Percentiles rank a stretch among this genome's conserved stretches.
These are phyloP conservation scores for Avena insularis DNA, from an alignment of 176 grass and related monocot species.

Conservation along the genomic window DNA sequence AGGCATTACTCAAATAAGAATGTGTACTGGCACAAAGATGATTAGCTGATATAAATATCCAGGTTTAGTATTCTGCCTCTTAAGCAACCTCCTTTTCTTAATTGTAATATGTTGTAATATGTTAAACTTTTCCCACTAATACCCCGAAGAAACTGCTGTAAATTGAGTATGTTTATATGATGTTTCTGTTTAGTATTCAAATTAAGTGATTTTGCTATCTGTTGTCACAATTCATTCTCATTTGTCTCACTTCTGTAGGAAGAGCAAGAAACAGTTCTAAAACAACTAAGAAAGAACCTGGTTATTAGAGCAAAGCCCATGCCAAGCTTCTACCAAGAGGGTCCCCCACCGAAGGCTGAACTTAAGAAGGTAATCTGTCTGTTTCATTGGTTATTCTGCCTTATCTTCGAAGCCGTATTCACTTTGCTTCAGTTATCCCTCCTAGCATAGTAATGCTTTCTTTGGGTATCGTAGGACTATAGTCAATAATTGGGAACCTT, in stretches of 20 bases:
- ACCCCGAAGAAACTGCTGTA: neutral
- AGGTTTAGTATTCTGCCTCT: neutral
- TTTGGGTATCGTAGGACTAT: neutral
- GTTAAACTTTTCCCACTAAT: conserved; percentile 9
- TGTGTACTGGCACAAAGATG: neutral
- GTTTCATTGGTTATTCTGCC: conserved; percentile 7
- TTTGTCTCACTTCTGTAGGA: conserved; percentile 61
- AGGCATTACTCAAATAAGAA: neutral
- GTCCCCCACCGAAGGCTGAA: conserved; percentile 80
- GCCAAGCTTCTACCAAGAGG: conserved; percentile 94
- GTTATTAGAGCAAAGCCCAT: conserved; percentile 87
- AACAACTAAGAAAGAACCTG: conserved; percentile 90
- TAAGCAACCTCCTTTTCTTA: neutral
- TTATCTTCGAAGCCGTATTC: neutral
- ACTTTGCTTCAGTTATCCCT: conserved; percentile 7
- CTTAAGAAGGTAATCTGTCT: conserved; percentile 78
- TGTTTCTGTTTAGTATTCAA: neutral
- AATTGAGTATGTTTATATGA: conserved; percentile 18
- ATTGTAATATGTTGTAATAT: neutral
- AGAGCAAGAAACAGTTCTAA: conserved; percentile 88
- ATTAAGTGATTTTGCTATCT: conserved; percentile 29
- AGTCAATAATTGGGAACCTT: neutral
- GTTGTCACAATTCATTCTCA: conserved; percentile 26
- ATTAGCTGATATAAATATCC: neutral
- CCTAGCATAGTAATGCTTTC: conserved; percentile 15